A percentile compares a stretch with the other conserved stretches of the same genome.
phyloP scores from a whole-genome alignment of 2,329 filamentous ascomycete genomes.

The Ophiostoma himal-ulmi region DNA sequence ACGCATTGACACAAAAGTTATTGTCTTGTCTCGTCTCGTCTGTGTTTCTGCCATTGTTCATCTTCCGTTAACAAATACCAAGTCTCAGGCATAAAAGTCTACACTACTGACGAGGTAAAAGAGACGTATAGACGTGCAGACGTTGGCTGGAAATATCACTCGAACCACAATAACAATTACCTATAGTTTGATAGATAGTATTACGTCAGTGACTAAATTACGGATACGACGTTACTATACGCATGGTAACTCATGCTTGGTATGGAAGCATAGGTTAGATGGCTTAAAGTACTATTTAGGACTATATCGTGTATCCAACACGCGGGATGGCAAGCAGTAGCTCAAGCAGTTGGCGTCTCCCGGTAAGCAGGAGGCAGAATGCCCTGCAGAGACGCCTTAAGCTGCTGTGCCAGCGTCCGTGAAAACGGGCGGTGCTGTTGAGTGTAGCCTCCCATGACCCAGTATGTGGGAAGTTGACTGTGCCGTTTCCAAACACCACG shows the following conservation, averaged over 20 bases:
- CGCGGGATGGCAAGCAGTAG: not conserved
- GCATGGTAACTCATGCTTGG: not conserved
- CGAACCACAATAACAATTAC: too few species aligned
- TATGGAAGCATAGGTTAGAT: too few species aligned
- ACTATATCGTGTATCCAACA: not conserved
- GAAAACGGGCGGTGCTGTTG: not conserved
- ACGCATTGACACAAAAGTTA: not conserved
- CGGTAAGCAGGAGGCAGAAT: not conserved
- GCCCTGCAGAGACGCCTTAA: not conserved
- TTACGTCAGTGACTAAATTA: too few species aligned
- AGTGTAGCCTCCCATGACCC: slow-evolving; percentile 10
- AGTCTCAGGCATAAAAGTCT: not conserved
- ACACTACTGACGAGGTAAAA: not conserved
- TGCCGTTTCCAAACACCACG: slow-evolving; percentile 4
- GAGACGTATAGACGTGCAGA: too few species aligned
- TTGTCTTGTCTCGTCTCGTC: not conserved
- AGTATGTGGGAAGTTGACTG: not conserved
- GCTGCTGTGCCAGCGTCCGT: not conserved
- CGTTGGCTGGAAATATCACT: too few species aligned
- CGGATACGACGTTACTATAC: not conserved
- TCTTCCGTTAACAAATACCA: not conserved
- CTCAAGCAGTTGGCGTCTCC: not conserved
- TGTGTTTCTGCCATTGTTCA: not conserved
- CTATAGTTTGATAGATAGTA: too few species aligned
- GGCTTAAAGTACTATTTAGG: rapidly evolving